These are phyloP conservation scores for Leptodontidium sp. DNA, from an alignment of 2,329 filamentous ascomycete genomes.

Conservation along the genomic window DNA sequence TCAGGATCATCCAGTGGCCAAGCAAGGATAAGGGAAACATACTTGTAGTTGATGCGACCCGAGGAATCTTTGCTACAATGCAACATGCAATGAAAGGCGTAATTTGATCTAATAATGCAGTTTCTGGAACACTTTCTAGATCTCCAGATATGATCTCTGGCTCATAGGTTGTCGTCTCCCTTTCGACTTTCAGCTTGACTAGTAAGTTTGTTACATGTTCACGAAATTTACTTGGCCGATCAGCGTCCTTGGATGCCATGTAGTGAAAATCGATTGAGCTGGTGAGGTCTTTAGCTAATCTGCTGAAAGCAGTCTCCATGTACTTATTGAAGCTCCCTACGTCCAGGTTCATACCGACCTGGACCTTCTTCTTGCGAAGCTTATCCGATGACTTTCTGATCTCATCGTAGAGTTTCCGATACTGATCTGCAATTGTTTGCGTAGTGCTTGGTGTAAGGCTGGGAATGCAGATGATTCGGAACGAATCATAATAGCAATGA, in stretches of 20 bases:
- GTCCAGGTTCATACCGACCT: background rate
- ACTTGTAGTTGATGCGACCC: background rate
- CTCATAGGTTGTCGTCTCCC: background rate
- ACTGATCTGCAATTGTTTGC: background rate
- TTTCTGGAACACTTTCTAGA: background rate
- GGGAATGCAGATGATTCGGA: slow-evolving; percentile 17
- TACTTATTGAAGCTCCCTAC: background rate
- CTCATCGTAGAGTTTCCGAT: background rate
- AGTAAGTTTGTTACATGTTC: slow-evolving; percentile 1
- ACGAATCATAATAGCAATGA: slow-evolving; percentile 12
- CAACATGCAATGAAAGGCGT: slow-evolving; percentile 6
- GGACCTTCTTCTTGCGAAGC: background rate
- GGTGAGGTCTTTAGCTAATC: background rate
- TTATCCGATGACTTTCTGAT: background rate
- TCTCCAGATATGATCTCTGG: background rate
- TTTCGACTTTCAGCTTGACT: background rate
- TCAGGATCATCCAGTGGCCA: background rate
- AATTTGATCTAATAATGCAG: background rate
- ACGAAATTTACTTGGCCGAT: background rate
- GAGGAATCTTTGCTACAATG: slow-evolving; percentile 6
- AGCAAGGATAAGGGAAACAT: background rate
- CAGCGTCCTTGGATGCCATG: background rate
- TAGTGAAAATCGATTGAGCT: background rate
- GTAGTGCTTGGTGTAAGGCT: background rate
- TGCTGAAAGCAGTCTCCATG: background rate